Percentiles rank a stretch among this genome's conserved stretches.
Evolutionary conservation across 805 yeast genomes (phyloP).

Genomic region (Metschnikowia borealis): DNA sequence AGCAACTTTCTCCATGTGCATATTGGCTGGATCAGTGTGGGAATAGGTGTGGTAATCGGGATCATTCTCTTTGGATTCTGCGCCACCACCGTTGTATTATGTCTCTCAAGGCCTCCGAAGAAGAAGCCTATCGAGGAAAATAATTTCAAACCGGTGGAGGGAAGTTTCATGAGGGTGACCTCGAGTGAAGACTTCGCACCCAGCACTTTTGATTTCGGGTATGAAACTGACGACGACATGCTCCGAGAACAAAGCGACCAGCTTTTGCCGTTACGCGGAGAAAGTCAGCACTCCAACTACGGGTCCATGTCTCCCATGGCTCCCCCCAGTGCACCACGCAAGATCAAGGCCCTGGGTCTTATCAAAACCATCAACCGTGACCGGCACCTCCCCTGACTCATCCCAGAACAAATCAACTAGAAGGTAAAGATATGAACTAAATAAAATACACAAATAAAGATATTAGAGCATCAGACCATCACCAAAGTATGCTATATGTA

Average conservation of each 20-base stretch:
- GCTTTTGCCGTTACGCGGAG: slow-evolving; percentile 25
- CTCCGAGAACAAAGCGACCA: slow-evolving; percentile 28
- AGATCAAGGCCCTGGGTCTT: slow-evolving; percentile 21
- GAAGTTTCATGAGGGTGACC: slow-evolving; percentile 37
- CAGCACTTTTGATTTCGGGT: slow-evolving; percentile 31
- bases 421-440: background rate
- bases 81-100: slow-evolving; percentile 17
- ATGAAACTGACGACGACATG: slow-evolving; percentile 42
- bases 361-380: slow-evolving; percentile 20
- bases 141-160: slow-evolving; percentile 15
- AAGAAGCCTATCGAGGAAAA: slow-evolving; percentile 5
- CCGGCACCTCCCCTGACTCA: slow-evolving; percentile 18
- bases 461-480: too few species aligned
- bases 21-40: slow-evolving; percentile 64
- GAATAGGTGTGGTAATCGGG: slow-evolving; percentile 64
- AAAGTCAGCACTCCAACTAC: slow-evolving; percentile 4
- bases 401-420: too few species aligned
- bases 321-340: slow-evolving; percentile 23
- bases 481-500: too few species aligned
- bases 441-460: background rate
- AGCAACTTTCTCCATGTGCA: slow-evolving; percentile 50
- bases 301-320: slow-evolving; percentile 13
- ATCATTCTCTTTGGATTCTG: slow-evolving; percentile 36
- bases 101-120: slow-evolving; percentile 11
- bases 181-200: slow-evolving; percentile 25